Percentiles rank a stretch among this genome's conserved stretches.
Evolutionary conservation across 495 filamentous ascomycete species (phyloP).

Genomic region (Halenospora varia): DNA sequence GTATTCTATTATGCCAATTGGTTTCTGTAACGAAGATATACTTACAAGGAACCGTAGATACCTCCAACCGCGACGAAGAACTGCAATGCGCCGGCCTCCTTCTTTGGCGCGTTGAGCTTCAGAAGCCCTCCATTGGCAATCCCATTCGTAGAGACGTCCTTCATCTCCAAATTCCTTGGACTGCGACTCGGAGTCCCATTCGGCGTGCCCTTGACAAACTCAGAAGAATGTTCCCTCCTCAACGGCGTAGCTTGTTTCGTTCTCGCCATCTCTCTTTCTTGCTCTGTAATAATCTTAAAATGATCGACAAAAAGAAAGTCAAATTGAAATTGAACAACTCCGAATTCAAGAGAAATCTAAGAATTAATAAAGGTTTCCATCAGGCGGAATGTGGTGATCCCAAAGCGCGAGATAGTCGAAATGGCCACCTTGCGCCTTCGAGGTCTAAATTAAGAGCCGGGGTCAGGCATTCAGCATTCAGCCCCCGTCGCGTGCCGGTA

Average conservation of each 20-base stretch:
- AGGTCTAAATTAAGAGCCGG: neutral
- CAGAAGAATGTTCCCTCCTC: constrained; percentile 61
- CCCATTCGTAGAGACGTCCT: constrained; percentile 39
- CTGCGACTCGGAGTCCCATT: constrained; percentile 22
- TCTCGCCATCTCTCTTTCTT: constrained; percentile 54
- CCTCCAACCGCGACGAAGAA: constrained; percentile 84
- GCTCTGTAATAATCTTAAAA: neutral
- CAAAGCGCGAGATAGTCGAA: neutral
- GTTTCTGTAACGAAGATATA: constrained; percentile 15
- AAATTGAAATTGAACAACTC: neutral
- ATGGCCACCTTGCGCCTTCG: neutral
- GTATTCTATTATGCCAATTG: too few relatives aligned
- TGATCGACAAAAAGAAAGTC: neutral
- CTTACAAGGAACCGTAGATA: constrained; percentile 95
- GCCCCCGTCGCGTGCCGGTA: too few relatives aligned
- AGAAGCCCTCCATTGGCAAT: constrained; percentile 28
- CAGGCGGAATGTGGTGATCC: neutral
- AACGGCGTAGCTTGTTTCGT: constrained; percentile 65
- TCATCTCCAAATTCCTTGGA: constrained; percentile 23
- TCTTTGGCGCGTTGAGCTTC: constrained; percentile 27
- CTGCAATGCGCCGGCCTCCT: constrained; percentile 57
- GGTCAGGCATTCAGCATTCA: too few relatives aligned
- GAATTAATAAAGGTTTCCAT: neutral
- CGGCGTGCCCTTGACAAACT: constrained; percentile 42
- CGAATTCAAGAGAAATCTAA: neutral